Evolutionary conservation across 2,329 filamentous ascomycete species (phyloP).

Genomic region (Ophidiomyces ophidiicola): DNA sequence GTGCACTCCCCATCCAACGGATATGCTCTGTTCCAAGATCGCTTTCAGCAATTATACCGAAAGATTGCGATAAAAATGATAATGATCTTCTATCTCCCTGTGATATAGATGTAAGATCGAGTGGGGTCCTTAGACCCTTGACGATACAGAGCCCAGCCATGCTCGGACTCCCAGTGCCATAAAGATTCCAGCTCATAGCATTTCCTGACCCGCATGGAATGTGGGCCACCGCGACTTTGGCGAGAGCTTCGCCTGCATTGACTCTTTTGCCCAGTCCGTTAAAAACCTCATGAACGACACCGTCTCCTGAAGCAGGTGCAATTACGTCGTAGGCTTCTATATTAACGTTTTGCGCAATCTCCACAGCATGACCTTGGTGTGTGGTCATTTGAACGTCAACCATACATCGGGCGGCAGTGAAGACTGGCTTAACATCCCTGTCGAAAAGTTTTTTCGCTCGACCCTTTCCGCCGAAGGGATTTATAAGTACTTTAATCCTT

Average conservation of each 20-base stretch:
- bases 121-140: conserved; percentile 70
- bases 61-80: conserved; percentile 80
- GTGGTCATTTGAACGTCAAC: conserved; percentile 62
- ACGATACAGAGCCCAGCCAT: conserved; percentile 70
- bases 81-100: conserved; percentile 62
- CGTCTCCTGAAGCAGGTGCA: conserved; percentile 83
- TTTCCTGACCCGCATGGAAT: conserved; percentile 91
- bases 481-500: conserved; percentile 76
- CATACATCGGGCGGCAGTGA: conserved; percentile 66
- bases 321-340: conserved; percentile 72
- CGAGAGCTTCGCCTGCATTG: conserved; percentile 63
- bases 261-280: conserved; percentile 71
- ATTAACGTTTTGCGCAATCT: conserved; percentile 63
- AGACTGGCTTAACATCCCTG: conserved; percentile 64
- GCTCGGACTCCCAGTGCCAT: conserved; percentile 63
- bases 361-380: conserved; percentile 62
- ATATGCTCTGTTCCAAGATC: conserved; percentile 84
- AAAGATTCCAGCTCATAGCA: conserved; percentile 80
- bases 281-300: conserved; percentile 83
- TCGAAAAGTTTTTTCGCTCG: conserved; percentile 60
- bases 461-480: conserved; percentile 81
- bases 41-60: conserved; percentile 80
- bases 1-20: conserved; percentile 78
- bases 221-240: conserved; percentile 68
- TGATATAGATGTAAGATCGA: conserved; percentile 80